phyloP scores from a whole-genome alignment of 352 stramenopile genomes.

The Phytopythium delawarense region DNA sequence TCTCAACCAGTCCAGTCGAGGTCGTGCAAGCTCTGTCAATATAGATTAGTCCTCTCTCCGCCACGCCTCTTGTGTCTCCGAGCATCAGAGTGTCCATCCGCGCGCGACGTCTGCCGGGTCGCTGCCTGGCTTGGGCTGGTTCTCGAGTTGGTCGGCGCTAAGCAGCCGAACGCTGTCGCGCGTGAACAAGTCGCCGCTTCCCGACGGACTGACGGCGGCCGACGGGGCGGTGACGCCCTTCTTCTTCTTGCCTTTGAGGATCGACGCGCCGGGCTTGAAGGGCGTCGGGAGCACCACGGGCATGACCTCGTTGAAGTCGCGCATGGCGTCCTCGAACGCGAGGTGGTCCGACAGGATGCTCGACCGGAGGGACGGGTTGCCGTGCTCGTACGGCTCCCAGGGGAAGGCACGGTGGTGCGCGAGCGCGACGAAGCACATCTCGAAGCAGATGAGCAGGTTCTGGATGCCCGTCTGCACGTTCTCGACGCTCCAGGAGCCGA shows the following conservation, averaged over 20 bases:
- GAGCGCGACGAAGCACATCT: conserved; percentile 97
- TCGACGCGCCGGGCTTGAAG: conserved; percentile 72
- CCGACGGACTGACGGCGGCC: background rate
- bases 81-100: conserved; percentile 56
- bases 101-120: conserved; percentile 26
- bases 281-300: conserved; percentile 74
- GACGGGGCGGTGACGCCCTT: conserved; percentile 10
- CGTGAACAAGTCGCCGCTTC: conserved; percentile 36
- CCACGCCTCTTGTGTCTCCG: background rate
- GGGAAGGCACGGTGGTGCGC: conserved; percentile 97
- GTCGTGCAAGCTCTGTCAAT: conserved; percentile 5
- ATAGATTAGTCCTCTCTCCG: conserved; percentile 8
- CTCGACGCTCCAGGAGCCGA: conserved; percentile 92
- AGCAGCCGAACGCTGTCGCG: conserved; percentile 47
- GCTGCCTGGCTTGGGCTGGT: conserved; percentile 5
- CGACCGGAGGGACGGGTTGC: conserved; percentile 45
- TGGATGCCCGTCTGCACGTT: conserved; percentile 96
- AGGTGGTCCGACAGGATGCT: conserved; percentile 91
- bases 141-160: conserved; percentile 27
- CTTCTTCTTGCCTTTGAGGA: conserved; percentile 62
- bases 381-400: conserved; percentile 75
- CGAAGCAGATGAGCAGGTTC: conserved; percentile 98
- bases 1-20: background rate
- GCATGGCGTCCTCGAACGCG: conserved; percentile 91
- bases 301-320: conserved; percentile 92